Conservation (phyloP, 805 yeast genomes). For the Tetrapisispora pingtungensis region DNA sequence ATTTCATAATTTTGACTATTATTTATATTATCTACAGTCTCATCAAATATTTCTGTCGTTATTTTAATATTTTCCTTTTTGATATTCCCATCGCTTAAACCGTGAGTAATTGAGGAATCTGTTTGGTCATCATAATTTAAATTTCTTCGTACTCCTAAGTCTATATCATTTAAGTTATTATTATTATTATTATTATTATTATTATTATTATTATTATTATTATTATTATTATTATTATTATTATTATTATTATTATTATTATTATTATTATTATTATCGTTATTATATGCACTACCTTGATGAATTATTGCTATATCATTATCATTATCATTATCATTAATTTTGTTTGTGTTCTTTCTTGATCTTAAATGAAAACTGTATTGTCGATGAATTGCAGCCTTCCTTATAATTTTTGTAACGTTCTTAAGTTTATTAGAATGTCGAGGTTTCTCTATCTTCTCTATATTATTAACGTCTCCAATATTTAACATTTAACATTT, state of each 20-base stretch:
- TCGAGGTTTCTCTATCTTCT: background rate
- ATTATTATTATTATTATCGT: background rate
- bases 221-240: too few species aligned
- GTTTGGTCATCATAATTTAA: background rate
- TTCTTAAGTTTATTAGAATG: background rate
- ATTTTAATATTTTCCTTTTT: background rate
- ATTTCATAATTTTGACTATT: background rate
- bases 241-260: too few species aligned
- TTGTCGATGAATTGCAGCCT: constrained; percentile 1
- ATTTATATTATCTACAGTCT: background rate
- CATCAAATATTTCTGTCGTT: background rate
- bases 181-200: background rate
- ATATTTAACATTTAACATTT: background rate
- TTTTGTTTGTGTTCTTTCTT: background rate
- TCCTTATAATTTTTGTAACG: background rate
- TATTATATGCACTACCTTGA: background rate
- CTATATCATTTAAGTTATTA: background rate
- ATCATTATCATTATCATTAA: background rate
- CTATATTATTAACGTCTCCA: background rate
- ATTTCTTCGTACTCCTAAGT: background rate
- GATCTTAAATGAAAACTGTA: background rate
- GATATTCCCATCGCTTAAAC: background rate
- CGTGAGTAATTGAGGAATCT: background rate
- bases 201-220: background rate
- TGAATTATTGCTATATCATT: too few species aligned